Evolutionary conservation across 441 rosid genomes (phyloP), one percentile per base, ranked within the genome.

Genomic region (Flueggea neowawraea): DNA sequence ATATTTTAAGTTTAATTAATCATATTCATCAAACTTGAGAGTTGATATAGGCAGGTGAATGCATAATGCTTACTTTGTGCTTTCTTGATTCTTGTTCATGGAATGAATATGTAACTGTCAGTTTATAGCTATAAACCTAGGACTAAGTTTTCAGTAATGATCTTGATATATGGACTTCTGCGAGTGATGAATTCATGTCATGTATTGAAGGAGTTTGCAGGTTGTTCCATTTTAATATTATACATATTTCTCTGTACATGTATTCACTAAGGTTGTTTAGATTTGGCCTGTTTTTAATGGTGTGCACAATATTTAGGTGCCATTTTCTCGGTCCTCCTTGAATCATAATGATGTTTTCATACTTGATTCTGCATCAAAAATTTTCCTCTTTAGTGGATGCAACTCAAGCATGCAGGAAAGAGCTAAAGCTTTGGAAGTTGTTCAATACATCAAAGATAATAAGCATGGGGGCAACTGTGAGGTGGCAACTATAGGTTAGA

Each of bases 371-470:
- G 87, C 88, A 72, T 86, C 95, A 67, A 90, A 93, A 78, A 81
- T 93, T 66, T 93, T 84, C 72, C 92, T 80, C 36, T 93, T 93
- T 70, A 82, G 86, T 74, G 98, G 98, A 33, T 86, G 86, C 65
- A 90, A 93, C 77, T 90, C 98, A 58, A 82, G 78, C 65, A 78
- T 83, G 61, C 97, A 93, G 75, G 98, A 88, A 80, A 88, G 98
- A 76, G 98, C 98, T 71, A 88, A 86, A 81, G 86, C 92, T 51
- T 73, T 93, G 81, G 98, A 90, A 81, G 97, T 93, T 67, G 98
- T 93, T 73, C 89, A 86, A 61, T 88, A 82, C 73, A 81, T 93
- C 70, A 90, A 82, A 71, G 96, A 93, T 63, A 82, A 80, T 67
- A 84, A 82, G 75, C 98, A 93, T 80, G 73, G 66, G 57, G 92